Evolutionary conservation across 176 grass and related monocot genomes (phyloP).

Genomic region (Oryza nivara): DNA sequence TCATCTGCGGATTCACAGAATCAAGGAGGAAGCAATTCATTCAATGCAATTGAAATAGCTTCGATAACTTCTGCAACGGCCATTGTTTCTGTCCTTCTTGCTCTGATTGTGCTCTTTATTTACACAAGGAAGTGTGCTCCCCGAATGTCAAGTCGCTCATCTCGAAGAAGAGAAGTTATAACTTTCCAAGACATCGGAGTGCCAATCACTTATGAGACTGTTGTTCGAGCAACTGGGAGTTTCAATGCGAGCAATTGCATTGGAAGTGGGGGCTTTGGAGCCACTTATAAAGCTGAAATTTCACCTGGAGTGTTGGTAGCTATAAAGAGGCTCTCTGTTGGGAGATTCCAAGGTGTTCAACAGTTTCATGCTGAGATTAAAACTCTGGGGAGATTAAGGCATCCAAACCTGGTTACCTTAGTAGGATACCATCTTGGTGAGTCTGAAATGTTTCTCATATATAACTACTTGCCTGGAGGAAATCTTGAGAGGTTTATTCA

Average conservation of each 20-base stretch:
- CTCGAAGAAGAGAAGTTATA: constrained; percentile 75
- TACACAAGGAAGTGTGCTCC: constrained; percentile 93
- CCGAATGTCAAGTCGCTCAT: constrained; percentile 51
- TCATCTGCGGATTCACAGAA: constrained; percentile 41
- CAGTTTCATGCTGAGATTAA: constrained; percentile 98
- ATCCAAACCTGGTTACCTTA: constrained; percentile 89
- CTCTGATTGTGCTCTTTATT: constrained; percentile 80
- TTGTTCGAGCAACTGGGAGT: constrained; percentile 84
- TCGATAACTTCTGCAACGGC: constrained; percentile 93
- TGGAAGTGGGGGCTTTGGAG: constrained; percentile 94
- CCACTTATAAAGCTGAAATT: constrained; percentile 98
- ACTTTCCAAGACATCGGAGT: constrained; percentile 81
- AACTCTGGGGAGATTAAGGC: constrained; percentile 87
- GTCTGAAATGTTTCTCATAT: constrained; percentile 97
- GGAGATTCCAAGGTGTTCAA: constrained; percentile 81
- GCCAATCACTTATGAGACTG: constrained; percentile 76
- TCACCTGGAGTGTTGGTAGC: constrained; percentile 89
- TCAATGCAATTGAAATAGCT: constrained; percentile 93
- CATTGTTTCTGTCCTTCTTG: constrained; percentile 94
- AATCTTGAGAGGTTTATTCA: constrained; percentile 97
- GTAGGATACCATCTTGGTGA: constrained; percentile 95
- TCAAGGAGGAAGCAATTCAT: constrained; percentile 60
- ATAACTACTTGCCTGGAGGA: constrained; percentile 91
- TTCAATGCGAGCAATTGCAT: constrained; percentile 98
- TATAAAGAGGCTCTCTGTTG: constrained; percentile 93